Evolutionary conservation across 1,284 basidiomycete species (phyloP).

Genomic region (Tetrapyrgos nigripes): DNA sequence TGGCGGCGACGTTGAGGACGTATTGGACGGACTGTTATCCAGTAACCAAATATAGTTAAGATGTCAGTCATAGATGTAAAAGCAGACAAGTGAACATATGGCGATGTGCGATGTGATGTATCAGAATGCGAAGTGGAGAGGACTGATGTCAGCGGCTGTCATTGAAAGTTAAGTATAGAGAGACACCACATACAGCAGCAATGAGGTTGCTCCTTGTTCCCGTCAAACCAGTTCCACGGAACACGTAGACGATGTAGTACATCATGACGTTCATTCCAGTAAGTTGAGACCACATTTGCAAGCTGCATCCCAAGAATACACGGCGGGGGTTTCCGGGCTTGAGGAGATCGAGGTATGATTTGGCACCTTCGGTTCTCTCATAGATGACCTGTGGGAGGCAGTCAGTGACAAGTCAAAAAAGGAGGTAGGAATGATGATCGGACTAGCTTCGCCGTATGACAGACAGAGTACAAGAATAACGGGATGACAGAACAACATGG

Average conservation of each 20-base stretch:
- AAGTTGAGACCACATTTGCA: constrained; percentile 74
- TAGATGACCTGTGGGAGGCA: constrained; percentile 54
- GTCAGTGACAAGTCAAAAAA: neutral
- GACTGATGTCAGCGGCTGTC: neutral
- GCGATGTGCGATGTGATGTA: too few relatives aligned
- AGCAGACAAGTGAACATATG: too few relatives aligned
- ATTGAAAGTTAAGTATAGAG: neutral
- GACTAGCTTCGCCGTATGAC: neutral
- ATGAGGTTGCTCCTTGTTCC: constrained; percentile 75
- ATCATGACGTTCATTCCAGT: constrained; percentile 77
- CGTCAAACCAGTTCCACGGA: constrained; percentile 77
- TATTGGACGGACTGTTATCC: constrained; percentile 68
- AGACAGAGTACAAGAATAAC: neutral
- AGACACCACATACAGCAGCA: constrained; percentile 50
- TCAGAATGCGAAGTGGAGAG: too few relatives aligned
- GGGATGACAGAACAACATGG: neutral
- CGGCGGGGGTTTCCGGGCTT: constrained; percentile 62
- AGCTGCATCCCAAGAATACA: constrained; percentile 59
- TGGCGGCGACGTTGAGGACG: constrained; percentile 73
- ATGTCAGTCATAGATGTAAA: too few relatives aligned
- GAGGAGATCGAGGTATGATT: constrained; percentile 74
- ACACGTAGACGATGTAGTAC: constrained; percentile 82
- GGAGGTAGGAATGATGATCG: neutral
- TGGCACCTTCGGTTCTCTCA: constrained; percentile 76
- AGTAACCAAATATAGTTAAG: neutral